phyloP scores from a whole-genome alignment of 2,329 filamentous ascomycete species.

The Colletotrichum godetiae region DNA sequence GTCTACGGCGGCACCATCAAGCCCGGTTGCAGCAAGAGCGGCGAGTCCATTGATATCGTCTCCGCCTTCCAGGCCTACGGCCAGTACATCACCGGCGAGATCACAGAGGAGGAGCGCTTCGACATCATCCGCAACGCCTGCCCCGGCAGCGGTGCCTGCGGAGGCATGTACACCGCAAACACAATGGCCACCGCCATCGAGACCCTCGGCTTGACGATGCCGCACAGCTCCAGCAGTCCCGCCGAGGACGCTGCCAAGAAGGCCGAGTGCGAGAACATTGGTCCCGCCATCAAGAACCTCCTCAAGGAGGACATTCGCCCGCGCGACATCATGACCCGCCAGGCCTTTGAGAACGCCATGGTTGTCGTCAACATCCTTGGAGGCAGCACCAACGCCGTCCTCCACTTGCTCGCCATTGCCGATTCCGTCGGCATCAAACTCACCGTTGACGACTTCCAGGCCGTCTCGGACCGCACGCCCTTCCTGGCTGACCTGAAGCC shows the following conservation, averaged over 20 bases:
- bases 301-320: slow-evolving; percentile 82
- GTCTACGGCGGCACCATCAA: slow-evolving; percentile 96
- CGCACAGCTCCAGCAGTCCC: slow-evolving; percentile 83
- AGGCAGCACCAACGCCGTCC: slow-evolving; percentile 86
- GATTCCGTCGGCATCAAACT: slow-evolving; percentile 85
- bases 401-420: slow-evolving; percentile 86
- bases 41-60: slow-evolving; percentile 89
- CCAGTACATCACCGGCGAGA: slow-evolving; percentile 91
- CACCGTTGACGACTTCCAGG: slow-evolving; percentile 88
- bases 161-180: slow-evolving; percentile 94
- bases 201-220: slow-evolving; percentile 88
- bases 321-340: slow-evolving; percentile 80
- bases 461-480: slow-evolving; percentile 81
- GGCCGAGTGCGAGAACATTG: slow-evolving; percentile 78
- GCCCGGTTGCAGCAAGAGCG: slow-evolving; percentile 84
- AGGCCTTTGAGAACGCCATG: slow-evolving; percentile 89
- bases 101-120: slow-evolving; percentile 89
- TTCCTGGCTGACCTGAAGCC: slow-evolving; percentile 88
- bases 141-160: slow-evolving; percentile 74
- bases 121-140: slow-evolving; percentile 96
- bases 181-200: slow-evolving; percentile 96
- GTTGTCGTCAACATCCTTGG: slow-evolving; percentile 84
- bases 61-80: slow-evolving; percentile 98
- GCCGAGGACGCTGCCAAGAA: slow-evolving; percentile 79
- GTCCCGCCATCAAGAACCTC: slow-evolving; percentile 78